Evolutionary conservation across 495 filamentous ascomycete species (phyloP), one percentile per base, ranked within the genome.

Genomic region (Xylaria curta): DNA sequence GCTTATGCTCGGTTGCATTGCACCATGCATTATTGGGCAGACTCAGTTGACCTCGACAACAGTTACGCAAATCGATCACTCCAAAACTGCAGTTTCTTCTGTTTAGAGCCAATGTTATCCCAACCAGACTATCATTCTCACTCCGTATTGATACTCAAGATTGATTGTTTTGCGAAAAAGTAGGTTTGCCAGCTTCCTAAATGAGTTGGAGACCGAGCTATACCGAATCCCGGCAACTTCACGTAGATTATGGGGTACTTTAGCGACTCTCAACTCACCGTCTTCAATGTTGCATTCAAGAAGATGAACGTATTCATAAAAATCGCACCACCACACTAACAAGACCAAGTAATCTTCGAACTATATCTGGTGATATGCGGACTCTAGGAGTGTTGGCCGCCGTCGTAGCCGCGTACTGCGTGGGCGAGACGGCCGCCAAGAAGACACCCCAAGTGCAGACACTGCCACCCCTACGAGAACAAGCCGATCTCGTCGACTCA

Each of bases 381-480:
- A 69, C 67, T 62, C 64, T n/a, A 4, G 68, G 5, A 24, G 44
- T 73, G 40, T 62, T 67, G 21, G 42, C 67, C 51, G 63, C 72
- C 26, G 51, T 76, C n/a, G n/a, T 46, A 21, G 28, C 19, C 13
- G 71, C 62, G 38, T 53, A 13, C 47, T 46, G 19, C 46, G 49
- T 9, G 13, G 69, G 63, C 8, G 42, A 68, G 40, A 65, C 49
- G n/a, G 53, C 66, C 26, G 73, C 76, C 0, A 66, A 69, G 21
- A 77, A 79, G 67, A 69, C 59, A 58, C 81, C 83, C 3, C 65
- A 80, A 65, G 78, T 82, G 61, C 76, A 82, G 21, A 74, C 61
- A 0, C 72, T 85, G 4, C 84, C 84, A 4, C 71, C 83, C 17
- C 74, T 86, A 1, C 78, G 78, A 7, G 81, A 85, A 53, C 84